Base-by-base conservation (phyloP, 768 basidiomycete species). In the Fomitopsis pulvina region DNA sequence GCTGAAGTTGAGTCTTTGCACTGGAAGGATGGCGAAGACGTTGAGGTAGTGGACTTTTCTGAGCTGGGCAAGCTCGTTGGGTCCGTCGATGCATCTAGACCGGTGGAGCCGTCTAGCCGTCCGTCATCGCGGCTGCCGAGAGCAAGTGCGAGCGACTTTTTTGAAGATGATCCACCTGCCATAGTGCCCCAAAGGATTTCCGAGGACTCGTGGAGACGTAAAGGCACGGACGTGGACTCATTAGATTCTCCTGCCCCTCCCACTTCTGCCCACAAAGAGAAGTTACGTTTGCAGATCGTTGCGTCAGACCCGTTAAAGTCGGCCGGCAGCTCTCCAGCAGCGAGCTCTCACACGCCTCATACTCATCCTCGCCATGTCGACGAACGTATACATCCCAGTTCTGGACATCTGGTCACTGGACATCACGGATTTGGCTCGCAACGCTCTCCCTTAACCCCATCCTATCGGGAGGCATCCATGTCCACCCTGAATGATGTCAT, bases 41-140 rank as follows among this genome's bases (percentile, higher is more conserved):
- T 90, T 2, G 87, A 90, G 58, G 77, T 86, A n/a, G 78, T 92
- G 6, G 87, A 91, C 59, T 92, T 89, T 56, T 77, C 77, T 2
- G 87, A 92, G 41, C 72, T 90, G 62, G 85, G 73, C 38, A 83
- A 79, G 66, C 78, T 91, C 52, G 72, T 86, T 10, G 81, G 77
- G 25, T 68, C 68, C 41, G 65, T 65, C 25, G 45, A 61, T 12
- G 25, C 49, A 30, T 42, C 71, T 18, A 63, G 63, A 29, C 46
- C 49, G 50, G 58, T 53, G 24, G 48, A 57, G 34, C 57, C 53
- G 52, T 63, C 32, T 11, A 28, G 50, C 6, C 48, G 50, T 21
- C 55, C 60, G 32, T 56, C 48, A n/a, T 45, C 51, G 18, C 69
- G 70, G 20, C 58, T 70, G 20, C 52, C 71, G 9, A 71, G 81